phyloP scores from a whole-genome alignment of 768 basidiomycete genomes.

The Piloderma croceum region DNA sequence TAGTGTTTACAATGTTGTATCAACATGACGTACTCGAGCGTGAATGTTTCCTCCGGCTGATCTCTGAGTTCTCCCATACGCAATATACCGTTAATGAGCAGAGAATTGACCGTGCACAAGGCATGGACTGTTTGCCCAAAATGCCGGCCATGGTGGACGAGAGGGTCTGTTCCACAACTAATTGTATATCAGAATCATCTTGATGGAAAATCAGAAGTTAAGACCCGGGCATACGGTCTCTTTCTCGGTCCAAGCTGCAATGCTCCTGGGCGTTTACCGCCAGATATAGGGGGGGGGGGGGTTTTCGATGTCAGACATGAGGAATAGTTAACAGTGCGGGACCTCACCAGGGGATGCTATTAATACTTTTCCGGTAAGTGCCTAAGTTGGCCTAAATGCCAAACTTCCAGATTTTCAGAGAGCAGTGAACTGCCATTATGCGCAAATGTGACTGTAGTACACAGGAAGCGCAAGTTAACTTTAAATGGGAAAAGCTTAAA shows the following conservation, averaged over 20 bases:
- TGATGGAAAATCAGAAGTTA: background rate
- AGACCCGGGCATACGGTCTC: conserved; percentile 3
- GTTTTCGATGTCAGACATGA: too few relatives aligned
- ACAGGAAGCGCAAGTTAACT: too few relatives aligned
- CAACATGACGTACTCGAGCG: conserved; percentile 8
- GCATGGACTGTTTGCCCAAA: conserved; percentile 17
- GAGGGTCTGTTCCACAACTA: conserved; percentile 11
- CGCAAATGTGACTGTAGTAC: too few relatives aligned
- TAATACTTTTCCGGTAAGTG: too few relatives aligned
- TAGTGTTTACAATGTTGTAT: conserved; percentile 6
- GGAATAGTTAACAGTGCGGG: too few relatives aligned
- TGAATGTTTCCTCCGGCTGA: conserved; percentile 1
- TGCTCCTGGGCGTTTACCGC: conserved; percentile 15
- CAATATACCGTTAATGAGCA: conserved; percentile 15
- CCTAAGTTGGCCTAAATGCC: too few relatives aligned
- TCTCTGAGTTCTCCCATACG: conserved; percentile 5
- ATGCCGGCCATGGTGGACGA: conserved; percentile 19
- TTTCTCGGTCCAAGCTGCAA: conserved; percentile 13
- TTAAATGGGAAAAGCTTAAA: too few relatives aligned
- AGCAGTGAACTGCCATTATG: too few relatives aligned
- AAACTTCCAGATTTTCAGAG: too few relatives aligned
- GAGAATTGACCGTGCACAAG: conserved; percentile 16
- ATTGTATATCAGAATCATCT: too few relatives aligned
- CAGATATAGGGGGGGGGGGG: too few relatives aligned
- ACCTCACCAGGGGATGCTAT: too few relatives aligned